Percentiles rank a stretch among this genome's conserved stretches.
Conservation (phyloP, 225 moss, liverwort and hornwort genomes). For the Antitrichia curtipendula region DNA sequence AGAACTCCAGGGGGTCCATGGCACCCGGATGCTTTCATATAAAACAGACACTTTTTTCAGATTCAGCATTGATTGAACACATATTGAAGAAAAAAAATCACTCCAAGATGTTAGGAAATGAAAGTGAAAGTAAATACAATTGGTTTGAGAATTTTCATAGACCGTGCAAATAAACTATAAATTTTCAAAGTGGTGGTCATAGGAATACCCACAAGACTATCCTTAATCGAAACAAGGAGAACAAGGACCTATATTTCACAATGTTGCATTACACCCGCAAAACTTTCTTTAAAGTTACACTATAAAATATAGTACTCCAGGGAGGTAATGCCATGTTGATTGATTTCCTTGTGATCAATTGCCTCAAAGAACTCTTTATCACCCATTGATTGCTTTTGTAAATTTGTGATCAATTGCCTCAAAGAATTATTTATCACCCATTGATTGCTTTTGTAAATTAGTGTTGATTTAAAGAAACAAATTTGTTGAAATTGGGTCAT, state of each 20-base stretch:
- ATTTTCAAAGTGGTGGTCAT: not conserved
- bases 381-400: too few species aligned
- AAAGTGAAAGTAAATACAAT: not conserved
- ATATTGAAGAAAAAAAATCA: not conserved
- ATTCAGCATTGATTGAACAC: too few species aligned
- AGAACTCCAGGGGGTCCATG: not conserved
- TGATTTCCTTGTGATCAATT: too few species aligned
- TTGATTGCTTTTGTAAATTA: not conserved
- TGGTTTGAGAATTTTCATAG: not conserved
- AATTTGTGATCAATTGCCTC: fast-evolving
- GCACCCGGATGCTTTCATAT: too few species aligned
- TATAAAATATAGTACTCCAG: too few species aligned
- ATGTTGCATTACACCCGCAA: too few species aligned
- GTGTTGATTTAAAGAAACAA: not conserved
- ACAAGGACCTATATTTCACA: too few species aligned
- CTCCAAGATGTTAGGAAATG: not conserved
- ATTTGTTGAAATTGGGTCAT: not conserved
- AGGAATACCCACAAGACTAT: not conserved
- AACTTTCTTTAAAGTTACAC: too few species aligned
- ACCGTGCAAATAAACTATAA: not conserved
- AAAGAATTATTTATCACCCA: not conserved
- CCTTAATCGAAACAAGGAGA: too few species aligned
- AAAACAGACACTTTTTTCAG: too few species aligned
- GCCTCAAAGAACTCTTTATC: too few species aligned
- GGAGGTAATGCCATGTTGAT: too few species aligned